Evolutionary conservation across 1,284 basidiomycete species (phyloP).

Genomic region (Tilletia horrida): DNA sequence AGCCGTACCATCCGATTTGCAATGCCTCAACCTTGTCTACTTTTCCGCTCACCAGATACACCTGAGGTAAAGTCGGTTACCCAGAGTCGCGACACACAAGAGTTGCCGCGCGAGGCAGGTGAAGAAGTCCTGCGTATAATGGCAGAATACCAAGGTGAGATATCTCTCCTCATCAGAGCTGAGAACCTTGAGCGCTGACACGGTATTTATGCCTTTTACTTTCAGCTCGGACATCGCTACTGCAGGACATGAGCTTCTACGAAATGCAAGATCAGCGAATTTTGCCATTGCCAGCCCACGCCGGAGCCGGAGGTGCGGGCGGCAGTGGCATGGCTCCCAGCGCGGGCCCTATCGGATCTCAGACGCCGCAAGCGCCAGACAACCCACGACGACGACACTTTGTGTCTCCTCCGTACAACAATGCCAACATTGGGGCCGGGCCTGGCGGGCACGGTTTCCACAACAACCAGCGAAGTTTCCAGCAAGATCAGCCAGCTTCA

Average conservation of each 20-base stretch:
- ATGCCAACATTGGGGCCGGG: too few species aligned
- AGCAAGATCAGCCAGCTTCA: slow-evolving; percentile 1
- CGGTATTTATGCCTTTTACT: neutral
- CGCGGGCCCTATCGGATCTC: too few species aligned
- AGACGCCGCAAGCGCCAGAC: too few species aligned
- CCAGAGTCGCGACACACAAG: slow-evolving; percentile 53
- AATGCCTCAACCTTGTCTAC: neutral
- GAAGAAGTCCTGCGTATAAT: slow-evolving; percentile 44
- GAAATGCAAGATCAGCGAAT: slow-evolving; percentile 31
- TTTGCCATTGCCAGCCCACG: too few species aligned
- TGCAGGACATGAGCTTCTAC: slow-evolving; percentile 42
- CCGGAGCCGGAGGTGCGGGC: too few species aligned
- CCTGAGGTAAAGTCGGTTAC: slow-evolving; percentile 50
- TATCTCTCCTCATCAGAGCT: slow-evolving; percentile 27
- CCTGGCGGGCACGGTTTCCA: too few species aligned
- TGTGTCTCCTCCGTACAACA: too few species aligned
- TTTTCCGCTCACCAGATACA: slow-evolving; percentile 26
- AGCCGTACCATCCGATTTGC: neutral
- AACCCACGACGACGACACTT: too few species aligned
- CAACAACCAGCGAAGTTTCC: neutral
- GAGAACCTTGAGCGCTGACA: neutral
- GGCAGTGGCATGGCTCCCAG: too few species aligned
- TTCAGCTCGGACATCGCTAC: slow-evolving; percentile 17
- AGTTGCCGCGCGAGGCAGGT: slow-evolving; percentile 43
- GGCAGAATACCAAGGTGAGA: slow-evolving; percentile 34